Evolutionary conservation across 2,329 filamentous ascomycete species (phyloP), one percentile per base, ranked within the genome.

Genomic region (Penicillium digitatum): DNA sequence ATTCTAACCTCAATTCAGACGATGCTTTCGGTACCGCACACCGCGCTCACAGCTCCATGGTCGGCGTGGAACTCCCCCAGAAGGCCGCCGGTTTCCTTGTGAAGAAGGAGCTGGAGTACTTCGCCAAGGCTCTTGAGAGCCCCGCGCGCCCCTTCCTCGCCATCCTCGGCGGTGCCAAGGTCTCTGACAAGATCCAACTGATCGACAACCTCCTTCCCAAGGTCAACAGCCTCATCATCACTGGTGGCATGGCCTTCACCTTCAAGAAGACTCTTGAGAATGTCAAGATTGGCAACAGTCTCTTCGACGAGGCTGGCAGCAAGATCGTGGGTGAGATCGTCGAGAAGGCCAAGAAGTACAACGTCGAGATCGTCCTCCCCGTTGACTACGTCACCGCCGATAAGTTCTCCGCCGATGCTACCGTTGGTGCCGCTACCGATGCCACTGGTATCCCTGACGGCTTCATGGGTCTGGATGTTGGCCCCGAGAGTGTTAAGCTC

Each of bases 101-200:
- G 83, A 99, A 99, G 88, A 99, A 97, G 83, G 94, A 99, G 79
- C 88, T 99, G 61, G 94, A 99, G 74, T 99, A 99, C 87, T 99
- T 99, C 74, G 94, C 94, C 63, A 85, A 96, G 81, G 94, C 91
- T 37, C 88, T 99, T 59, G 94, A 99, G 81, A 86, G 83, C 68
- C 94, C 94, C 59, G 83, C 95, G 80, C 87, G 93, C 54, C 94
- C 94, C 59, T 99, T 99, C 89, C 87, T 99, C 52, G 95, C 94
- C 74, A 99, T 99, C 73, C 89, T 99, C 51, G 94, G 94, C 68
- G 94, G 94, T 66, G 91, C 94, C 75, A 99, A 99, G 85, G 91
- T 99, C 66, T 95, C 90, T 42, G 94, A 99, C 84, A 99, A 99
- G 87, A 99, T 99, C 76, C 90, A 96, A 82, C 84, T 99, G 68